phyloP scores from a whole-genome alignment of 495 filamentous ascomycete genomes.

The Daldinia loculata region DNA sequence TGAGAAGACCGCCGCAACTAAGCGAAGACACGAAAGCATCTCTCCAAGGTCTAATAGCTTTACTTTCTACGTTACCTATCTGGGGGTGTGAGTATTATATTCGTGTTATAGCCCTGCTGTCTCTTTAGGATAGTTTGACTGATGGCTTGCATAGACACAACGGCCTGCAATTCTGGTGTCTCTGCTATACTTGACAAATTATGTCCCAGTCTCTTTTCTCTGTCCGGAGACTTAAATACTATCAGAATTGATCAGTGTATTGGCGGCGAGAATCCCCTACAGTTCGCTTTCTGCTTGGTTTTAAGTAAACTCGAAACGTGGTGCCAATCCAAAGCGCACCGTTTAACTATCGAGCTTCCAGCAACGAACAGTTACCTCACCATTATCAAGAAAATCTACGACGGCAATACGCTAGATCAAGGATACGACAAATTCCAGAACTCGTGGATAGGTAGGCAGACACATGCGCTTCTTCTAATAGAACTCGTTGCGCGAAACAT shows the following conservation, averaged over 20 bases:
- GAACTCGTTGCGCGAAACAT: slow-evolving; percentile 13
- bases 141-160: slow-evolving; percentile 8
- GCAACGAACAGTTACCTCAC: not conserved
- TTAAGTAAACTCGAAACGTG: slow-evolving; percentile 18
- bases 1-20: slow-evolving; percentile 2
- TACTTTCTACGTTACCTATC: slow-evolving; percentile 32
- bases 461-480: slow-evolving; percentile 20
- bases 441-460: slow-evolving; percentile 30
- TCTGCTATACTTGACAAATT: slow-evolving; percentile 13
- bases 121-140: not conserved
- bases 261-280: slow-evolving; percentile 13
- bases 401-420: not conserved
- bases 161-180: not conserved
- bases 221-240: not conserved
- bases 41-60: slow-evolving; percentile 22
- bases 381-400: not conserved
- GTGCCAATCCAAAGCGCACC: not conserved
- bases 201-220: slow-evolving; percentile 11
- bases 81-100: slow-evolving; percentile 33
- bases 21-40: slow-evolving; percentile 14
- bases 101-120: no score
- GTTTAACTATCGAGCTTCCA: not conserved
- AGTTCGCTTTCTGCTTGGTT: slow-evolving; percentile 28
- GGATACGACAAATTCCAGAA: slow-evolving; percentile 15
- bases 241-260: slow-evolving; percentile 8